These are phyloP conservation scores for Neurospora sp. DNA, from an alignment of 2,329 filamentous ascomycete genomes.

Conservation along the genomic window DNA sequence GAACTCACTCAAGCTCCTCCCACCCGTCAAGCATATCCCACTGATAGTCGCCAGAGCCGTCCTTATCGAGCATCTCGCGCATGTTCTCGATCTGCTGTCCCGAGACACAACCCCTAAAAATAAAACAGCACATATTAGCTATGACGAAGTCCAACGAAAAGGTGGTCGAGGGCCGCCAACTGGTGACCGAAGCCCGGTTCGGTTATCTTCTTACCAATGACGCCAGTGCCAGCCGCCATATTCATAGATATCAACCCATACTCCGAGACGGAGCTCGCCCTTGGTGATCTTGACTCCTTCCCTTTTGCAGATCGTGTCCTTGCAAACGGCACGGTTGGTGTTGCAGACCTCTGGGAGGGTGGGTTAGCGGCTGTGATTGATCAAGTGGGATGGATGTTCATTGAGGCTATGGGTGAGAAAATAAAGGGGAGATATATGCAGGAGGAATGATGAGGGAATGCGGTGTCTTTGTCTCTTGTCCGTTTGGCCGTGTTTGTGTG, in stretches of 20 bases:
- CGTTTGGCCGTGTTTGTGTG: neutral
- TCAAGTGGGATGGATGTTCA: neutral
- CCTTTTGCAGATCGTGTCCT: conserved; percentile 64
- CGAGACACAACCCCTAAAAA: conserved; percentile 74
- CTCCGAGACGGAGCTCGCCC: conserved; percentile 68
- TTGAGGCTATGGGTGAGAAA: neutral
- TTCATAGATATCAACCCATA: conserved; percentile 54
- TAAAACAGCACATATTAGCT: conserved; percentile 1
- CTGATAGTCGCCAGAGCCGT: conserved; percentile 39
- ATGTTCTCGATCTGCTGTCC: conserved; percentile 62
- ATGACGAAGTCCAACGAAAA: neutral
- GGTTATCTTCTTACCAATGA: conserved; percentile 60
- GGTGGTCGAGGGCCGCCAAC: neutral
- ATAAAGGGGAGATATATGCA: neutral
- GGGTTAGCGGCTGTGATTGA: conserved; percentile 1
- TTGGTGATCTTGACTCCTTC: conserved; percentile 62
- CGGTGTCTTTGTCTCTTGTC: neutral
- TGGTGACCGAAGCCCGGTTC: neutral
- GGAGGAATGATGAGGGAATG: neutral
- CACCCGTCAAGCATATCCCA: conserved; percentile 68
- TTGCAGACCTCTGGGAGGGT: conserved; percentile 56
- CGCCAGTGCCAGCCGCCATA: conserved; percentile 66
- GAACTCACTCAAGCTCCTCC: conserved; percentile 55
- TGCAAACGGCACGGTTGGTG: conserved; percentile 65
- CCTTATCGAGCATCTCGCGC: conserved; percentile 42